Base-by-base conservation (phyloP, 1,284 basidiomycete genomes). In the Boletus albobrunnescens region DNA sequence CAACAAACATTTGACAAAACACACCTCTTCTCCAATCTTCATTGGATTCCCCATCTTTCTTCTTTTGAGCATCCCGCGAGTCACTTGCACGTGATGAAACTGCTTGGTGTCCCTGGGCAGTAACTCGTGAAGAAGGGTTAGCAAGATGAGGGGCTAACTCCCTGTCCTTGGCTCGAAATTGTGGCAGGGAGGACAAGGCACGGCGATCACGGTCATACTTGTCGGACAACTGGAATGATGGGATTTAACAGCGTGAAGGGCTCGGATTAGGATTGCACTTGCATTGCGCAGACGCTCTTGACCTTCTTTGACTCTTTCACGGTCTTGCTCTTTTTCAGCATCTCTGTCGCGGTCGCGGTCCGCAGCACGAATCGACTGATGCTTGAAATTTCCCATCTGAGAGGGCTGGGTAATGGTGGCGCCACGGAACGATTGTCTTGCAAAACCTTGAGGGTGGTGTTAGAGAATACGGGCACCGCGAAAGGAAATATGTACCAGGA, bases 301-400 rank as follows among this genome's bases (percentile, higher is more conserved):
- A n/a, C 82, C 82, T 56, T 87, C 85, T 58, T 80, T 82, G 56
- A 86, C 82, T 55, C 80, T 70, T 60, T 85, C 82, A 23, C 82
- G 74, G 53, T 85, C 83, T 48, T 78, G 71, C 48, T 87, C 84
- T 56, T 75, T 78, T 55, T 87, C 84, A 1, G 57, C 47, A 30
- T 77, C 78, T 55, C 68, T 72, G 51, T 84, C 83, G 44, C 78
- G 70, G 54, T 84, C 83, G 41, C 82, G 77, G 61, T 87, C 85
- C 47, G 72, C 74, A 28, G 77, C 74, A 47, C 87, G 84, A 54
- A 84, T 68, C 19, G 88, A 86, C 57, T 90, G 88, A 58, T 91
- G 88, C 57, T 88, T 86, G 68, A 90, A 91, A 61, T 89, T 90
- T 44, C 89, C 88, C 87, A 91, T 91, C 69, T 90, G 87, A 35